Evolutionary conservation across 306 rosid species (phyloP).

Genomic region (Vigna trinervia): DNA sequence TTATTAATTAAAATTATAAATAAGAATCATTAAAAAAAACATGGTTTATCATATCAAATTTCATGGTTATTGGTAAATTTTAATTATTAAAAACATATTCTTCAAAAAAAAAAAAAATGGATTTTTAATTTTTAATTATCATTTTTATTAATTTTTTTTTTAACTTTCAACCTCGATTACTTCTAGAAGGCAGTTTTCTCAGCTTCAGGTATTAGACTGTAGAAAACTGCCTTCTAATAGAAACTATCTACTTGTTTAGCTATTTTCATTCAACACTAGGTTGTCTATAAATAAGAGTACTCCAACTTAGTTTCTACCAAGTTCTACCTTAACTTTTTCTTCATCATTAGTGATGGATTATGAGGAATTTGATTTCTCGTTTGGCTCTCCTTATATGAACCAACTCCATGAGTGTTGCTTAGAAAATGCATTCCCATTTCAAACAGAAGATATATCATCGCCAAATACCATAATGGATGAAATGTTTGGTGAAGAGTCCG

Average conservation of each 20-base stretch:
- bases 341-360: conserved; percentile 44
- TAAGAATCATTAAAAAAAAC: too few species aligned
- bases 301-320: not conserved
- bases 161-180: too few species aligned
- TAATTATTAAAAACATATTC: too few species aligned
- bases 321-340: conserved; percentile 15
- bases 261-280: conserved; percentile 15
- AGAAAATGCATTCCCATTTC: conserved; percentile 45
- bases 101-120: too few species aligned
- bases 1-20: too few species aligned
- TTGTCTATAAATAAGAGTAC: conserved; percentile 31
- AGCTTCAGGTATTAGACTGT: not conserved
- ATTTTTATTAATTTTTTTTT: too few species aligned
- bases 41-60: too few species aligned
- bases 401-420: conserved; percentile 45
- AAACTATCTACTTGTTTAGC: not conserved
- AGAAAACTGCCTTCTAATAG: not conserved
- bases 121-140: too few species aligned
- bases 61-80: too few species aligned
- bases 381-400: conserved; percentile 40
- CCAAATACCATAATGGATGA: conserved; percentile 38
- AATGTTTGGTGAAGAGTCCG: conserved; percentile 43
- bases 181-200: not conserved
- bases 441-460: conserved; percentile 38
- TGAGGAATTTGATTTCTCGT: conserved; percentile 46